Percentiles rank a stretch among this genome's conserved stretches.
Evolutionary conservation across 148 eudicot species (phyloP).

Genomic region (Rhododendron williamsianum): DNA sequence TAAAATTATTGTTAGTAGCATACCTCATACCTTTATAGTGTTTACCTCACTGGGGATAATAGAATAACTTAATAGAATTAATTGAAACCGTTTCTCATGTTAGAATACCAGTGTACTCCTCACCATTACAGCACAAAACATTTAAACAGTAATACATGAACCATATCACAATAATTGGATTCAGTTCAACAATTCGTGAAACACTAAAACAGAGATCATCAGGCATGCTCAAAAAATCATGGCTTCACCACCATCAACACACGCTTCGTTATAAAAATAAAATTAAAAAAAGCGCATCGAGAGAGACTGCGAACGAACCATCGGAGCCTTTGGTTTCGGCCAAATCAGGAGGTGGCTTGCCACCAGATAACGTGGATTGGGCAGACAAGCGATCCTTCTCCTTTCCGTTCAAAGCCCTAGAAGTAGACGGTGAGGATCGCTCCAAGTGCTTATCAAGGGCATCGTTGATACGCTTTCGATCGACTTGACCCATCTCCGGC

Average conservation of each 20-base stretch:
- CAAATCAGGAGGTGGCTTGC: conserved; percentile 18
- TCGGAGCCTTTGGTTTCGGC: background rate
- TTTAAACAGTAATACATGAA: background rate
- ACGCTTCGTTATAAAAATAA: no score
- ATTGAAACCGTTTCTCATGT: background rate
- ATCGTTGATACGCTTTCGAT: conserved; percentile 54
- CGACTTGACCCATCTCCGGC: conserved; percentile 35
- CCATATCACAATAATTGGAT: background rate
- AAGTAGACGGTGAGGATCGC: conserved; percentile 50
- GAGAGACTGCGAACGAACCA: background rate
- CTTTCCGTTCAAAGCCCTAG: conserved; percentile 34
- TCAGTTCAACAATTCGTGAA: background rate
- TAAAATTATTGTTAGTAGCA: no score
- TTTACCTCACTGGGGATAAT: background rate
- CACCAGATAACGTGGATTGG: conserved; percentile 24
- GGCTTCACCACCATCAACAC: background rate
- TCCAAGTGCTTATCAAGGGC: conserved; percentile 62
- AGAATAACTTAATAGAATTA: background rate
- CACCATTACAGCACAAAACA: background rate
- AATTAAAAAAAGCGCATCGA: background rate
- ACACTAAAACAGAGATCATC: background rate
- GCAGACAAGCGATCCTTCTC: conserved; percentile 35
- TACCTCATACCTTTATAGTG: background rate
- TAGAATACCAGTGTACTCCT: background rate
- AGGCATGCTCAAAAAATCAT: background rate